Evolutionary conservation across 2,329 filamentous ascomycete species (phyloP).

Genomic region (Celoporthe dispersa): DNA sequence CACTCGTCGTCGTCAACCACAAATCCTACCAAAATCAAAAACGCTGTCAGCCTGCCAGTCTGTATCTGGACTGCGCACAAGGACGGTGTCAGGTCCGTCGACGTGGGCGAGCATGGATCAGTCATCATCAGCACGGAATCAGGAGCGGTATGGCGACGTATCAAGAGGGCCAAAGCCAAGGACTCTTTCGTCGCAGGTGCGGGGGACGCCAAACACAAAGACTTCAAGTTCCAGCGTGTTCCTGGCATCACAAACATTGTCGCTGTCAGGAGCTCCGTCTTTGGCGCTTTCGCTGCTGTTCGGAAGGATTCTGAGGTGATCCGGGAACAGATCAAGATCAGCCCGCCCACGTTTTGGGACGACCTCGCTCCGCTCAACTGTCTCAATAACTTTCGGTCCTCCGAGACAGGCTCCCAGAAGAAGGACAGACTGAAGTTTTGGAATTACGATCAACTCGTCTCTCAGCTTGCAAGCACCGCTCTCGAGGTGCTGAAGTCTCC

Average conservation of each 20-base stretch:
- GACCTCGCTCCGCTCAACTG: conserved; percentile 73
- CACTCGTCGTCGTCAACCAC: conserved; percentile 76
- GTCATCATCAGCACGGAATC: conserved; percentile 93
- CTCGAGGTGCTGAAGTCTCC: conserved; percentile 62
- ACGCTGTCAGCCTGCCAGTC: conserved; percentile 76
- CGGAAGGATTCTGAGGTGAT: conserved; percentile 85
- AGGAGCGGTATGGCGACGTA: conserved; percentile 89
- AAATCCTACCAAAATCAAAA: conserved; percentile 87
- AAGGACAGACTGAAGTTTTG: conserved; percentile 48
- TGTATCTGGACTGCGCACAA: conserved; percentile 90
- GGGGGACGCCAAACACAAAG: conserved; percentile 70
- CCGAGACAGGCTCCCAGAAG: conserved; percentile 43
- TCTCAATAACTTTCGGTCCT: conserved; percentile 62
- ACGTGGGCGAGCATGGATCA: conserved; percentile 88
- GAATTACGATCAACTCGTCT: conserved; percentile 50
- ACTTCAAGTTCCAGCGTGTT: conserved; percentile 94
- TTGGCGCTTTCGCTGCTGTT: conserved; percentile 87
- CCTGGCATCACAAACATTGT: conserved; percentile 85
- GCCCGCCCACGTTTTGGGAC: conserved; percentile 71
- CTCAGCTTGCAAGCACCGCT: conserved; percentile 55
- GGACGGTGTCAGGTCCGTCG: conserved; percentile 83
- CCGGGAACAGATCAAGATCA: conserved; percentile 69
- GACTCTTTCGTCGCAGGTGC: conserved; percentile 55
- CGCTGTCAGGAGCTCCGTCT: conserved; percentile 83
- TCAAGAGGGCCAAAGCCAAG: conserved; percentile 82